Evolutionary conservation across 371 early-diverging fungal genomes (phyloP).

Genomic region (Actinomortierella ambigua): DNA sequence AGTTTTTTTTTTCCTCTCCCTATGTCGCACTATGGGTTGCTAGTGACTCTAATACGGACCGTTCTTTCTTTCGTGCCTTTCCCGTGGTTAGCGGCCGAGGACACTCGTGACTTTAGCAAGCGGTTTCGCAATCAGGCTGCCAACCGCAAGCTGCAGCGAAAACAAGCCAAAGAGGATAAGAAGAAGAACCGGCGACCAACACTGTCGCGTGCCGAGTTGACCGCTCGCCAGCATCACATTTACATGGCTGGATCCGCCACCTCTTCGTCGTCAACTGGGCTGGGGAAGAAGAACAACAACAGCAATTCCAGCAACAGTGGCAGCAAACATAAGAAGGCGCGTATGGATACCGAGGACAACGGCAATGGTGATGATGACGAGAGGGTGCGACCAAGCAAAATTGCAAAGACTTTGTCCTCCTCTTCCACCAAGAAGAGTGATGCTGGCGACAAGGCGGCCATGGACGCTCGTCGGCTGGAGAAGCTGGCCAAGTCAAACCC

Average conservation of each 20-base stretch:
- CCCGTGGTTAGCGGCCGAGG: constrained; percentile 40
- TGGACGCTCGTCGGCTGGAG: constrained; percentile 56
- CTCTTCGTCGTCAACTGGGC: background rate
- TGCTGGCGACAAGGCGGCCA: constrained; percentile 17
- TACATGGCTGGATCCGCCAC: constrained; percentile 17
- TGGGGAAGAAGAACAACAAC: background rate
- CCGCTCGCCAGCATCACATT: constrained; percentile 41
- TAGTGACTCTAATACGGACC: background rate
- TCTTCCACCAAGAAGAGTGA: constrained; percentile 2
- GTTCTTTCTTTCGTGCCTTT: constrained; percentile 21
- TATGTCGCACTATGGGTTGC: background rate
- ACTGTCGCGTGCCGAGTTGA: constrained; percentile 34
- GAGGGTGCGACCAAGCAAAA: background rate
- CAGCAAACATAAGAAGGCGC: constrained; percentile 33
- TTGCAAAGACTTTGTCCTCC: constrained; percentile 7
- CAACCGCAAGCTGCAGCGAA: constrained; percentile 51
- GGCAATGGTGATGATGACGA: constrained; percentile 5
- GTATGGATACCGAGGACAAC: constrained; percentile 36
- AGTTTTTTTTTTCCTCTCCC: background rate
- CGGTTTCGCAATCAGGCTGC: constrained; percentile 49
- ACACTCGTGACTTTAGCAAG: constrained; percentile 51
- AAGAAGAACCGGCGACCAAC: constrained; percentile 50
- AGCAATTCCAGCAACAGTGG: constrained; percentile 9
- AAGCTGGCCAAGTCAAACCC: constrained; percentile 74
- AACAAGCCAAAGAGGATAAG: constrained; percentile 54